These are phyloP conservation scores for Aspergillus mulundensis DNA, from an alignment of 495 filamentous ascomycete genomes.

Conservation along the genomic window DNA sequence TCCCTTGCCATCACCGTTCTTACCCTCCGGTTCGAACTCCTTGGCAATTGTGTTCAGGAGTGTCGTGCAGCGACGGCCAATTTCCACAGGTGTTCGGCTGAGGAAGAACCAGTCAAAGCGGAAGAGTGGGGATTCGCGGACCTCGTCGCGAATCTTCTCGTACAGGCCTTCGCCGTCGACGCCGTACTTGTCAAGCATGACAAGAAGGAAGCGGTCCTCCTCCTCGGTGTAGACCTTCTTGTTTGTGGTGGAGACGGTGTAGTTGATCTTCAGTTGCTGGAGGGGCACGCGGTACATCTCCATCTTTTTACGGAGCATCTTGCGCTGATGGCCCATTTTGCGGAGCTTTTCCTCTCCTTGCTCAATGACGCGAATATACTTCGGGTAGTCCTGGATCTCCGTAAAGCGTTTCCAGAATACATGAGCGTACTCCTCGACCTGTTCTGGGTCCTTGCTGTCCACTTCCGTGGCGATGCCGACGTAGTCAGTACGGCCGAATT, in stretches of 20 bases:
- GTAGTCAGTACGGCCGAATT: slow-evolving; percentile 83
- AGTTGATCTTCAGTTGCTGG: slow-evolving; percentile 97
- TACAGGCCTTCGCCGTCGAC: slow-evolving; percentile 81
- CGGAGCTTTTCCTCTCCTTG: slow-evolving; percentile 84
- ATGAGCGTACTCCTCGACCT: slow-evolving; percentile 84
- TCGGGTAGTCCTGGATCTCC: slow-evolving; percentile 81
- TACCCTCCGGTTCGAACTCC: slow-evolving; percentile 77
- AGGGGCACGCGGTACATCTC: slow-evolving; percentile 91
- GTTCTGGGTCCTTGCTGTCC: slow-evolving; percentile 80
- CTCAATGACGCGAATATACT: slow-evolving; percentile 82
- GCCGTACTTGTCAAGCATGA: slow-evolving; percentile 86
- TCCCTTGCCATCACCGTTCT: slow-evolving; percentile 66
- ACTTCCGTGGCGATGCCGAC: slow-evolving; percentile 82
- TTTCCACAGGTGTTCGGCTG: slow-evolving; percentile 86
- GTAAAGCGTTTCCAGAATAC: slow-evolving; percentile 92
- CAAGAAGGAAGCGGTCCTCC: slow-evolving; percentile 93
- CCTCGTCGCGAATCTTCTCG: slow-evolving; percentile 84
- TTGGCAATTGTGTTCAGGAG: slow-evolving; percentile 88
- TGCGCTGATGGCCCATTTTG: slow-evolving; percentile 86
- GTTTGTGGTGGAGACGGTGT: slow-evolving; percentile 97
- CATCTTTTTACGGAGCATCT: slow-evolving; percentile 94
- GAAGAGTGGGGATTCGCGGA: slow-evolving; percentile 91
- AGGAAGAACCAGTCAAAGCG: slow-evolving; percentile 99
- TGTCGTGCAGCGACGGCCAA: slow-evolving; percentile 87
- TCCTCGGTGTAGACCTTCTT: slow-evolving; percentile 99